Evolutionary conservation across 768 basidiomycete species (phyloP).

Genomic region (Dacryopinax primogenitus): DNA sequence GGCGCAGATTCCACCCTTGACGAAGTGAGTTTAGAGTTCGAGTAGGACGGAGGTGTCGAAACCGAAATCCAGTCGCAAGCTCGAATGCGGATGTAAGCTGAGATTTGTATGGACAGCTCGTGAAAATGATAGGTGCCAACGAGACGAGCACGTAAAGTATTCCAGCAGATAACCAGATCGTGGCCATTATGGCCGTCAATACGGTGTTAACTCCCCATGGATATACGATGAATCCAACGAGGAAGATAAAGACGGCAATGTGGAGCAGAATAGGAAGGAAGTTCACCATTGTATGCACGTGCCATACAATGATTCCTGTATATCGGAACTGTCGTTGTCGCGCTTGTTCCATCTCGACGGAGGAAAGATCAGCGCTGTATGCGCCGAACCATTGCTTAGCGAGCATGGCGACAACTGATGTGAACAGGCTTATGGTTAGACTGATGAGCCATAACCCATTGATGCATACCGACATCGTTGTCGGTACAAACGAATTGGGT

Average conservation of each 20-base stretch:
- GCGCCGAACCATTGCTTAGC: background rate
- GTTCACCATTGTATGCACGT: background rate
- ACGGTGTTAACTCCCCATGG: background rate
- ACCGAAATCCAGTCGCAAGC: background rate
- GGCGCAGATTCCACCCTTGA: background rate
- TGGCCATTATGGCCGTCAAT: background rate
- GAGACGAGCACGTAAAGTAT: background rate
- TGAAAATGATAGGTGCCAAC: background rate
- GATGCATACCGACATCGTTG: background rate
- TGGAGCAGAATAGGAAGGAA: background rate
- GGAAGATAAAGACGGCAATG: conserved; percentile 12
- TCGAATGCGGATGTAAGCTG: background rate
- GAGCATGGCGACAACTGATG: background rate
- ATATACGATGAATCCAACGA: conserved; percentile 16
- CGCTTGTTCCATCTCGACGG: background rate
- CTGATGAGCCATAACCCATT: background rate
- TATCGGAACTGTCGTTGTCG: background rate
- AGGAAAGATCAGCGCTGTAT: background rate
- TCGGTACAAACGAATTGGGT: background rate
- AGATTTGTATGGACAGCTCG: background rate
- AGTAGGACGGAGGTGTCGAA: background rate
- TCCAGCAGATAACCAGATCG: background rate
- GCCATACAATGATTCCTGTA: background rate
- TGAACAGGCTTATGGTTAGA: background rate
- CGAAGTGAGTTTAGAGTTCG: background rate